phyloP scores from a whole-genome alignment of 1,139 yeast genomes.

The Lizanozyma gosingica region DNA sequence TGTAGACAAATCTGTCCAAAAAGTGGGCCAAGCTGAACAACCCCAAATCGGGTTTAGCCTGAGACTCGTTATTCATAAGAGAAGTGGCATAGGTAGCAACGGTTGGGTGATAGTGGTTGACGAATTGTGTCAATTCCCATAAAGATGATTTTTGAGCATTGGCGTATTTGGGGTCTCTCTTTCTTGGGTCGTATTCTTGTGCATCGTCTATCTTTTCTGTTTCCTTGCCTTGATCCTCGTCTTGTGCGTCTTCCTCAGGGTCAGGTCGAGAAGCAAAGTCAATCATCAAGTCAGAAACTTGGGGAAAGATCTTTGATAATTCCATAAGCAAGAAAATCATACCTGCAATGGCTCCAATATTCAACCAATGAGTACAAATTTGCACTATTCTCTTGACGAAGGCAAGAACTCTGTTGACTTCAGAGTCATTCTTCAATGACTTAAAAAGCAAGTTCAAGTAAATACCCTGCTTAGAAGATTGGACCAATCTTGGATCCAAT shows the following conservation, averaged over 20 bases:
- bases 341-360: slow-evolving; percentile 86
- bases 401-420: slow-evolving; percentile 66
- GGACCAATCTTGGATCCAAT: slow-evolving; percentile 73
- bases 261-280: slow-evolving; percentile 33
- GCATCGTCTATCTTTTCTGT: slow-evolving; percentile 17
- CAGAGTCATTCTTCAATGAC: slow-evolving; percentile 64
- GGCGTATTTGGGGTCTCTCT: slow-evolving; percentile 86
- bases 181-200: slow-evolving; percentile 66
- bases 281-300: slow-evolving; percentile 35
- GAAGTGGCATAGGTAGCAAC: slow-evolving; percentile 73
- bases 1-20: slow-evolving; percentile 91
- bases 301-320: slow-evolving; percentile 35
- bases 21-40: slow-evolving; percentile 82
- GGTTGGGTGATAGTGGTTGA: slow-evolving; percentile 88
- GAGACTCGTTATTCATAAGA: slow-evolving; percentile 36
- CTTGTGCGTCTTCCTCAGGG: slow-evolving; percentile 13
- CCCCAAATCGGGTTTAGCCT: slow-evolving; percentile 77
- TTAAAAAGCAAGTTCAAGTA: slow-evolving; percentile 81
- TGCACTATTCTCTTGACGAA: slow-evolving; percentile 89
- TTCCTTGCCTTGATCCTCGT: slow-evolving; percentile 9
- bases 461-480: slow-evolving; percentile 82
- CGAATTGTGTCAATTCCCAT: slow-evolving; percentile 77
- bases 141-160: slow-evolving; percentile 71
- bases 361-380: slow-evolving; percentile 77
- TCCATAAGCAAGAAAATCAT: slow-evolving; percentile 72